These are phyloP conservation scores for Neonectria hederae DNA, from an alignment of 2,329 filamentous ascomycete species.

Conservation along the genomic window DNA sequence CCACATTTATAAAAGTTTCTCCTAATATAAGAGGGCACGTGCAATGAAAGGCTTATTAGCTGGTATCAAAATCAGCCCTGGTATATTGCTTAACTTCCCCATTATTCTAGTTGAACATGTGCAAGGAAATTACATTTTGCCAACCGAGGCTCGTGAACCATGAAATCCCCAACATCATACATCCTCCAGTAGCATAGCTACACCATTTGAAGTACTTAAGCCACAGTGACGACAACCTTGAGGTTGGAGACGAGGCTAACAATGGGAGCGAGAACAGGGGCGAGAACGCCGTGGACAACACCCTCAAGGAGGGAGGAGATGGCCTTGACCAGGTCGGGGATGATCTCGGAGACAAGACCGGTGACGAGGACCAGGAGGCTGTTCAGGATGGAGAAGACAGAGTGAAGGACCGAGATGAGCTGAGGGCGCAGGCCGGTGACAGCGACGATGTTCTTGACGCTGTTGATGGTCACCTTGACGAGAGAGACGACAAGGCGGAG, in stretches of 20 bases:
- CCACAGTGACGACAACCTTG: not conserved
- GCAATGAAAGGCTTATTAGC: too few relatives aligned
- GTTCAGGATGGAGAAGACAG: not conserved
- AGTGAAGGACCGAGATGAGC: not conserved
- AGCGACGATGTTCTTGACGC: not conserved
- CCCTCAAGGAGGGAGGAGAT: not conserved
- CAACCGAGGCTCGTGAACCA: not conserved
- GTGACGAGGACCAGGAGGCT: not conserved
- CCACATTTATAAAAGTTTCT: too few relatives aligned
- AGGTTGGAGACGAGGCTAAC: not conserved
- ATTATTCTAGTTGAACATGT: not conserved
- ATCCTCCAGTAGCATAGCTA: not conserved
- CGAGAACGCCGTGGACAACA: not conserved
- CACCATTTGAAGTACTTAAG: not conserved
- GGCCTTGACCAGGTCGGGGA: not conserved
- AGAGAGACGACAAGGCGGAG: not conserved
- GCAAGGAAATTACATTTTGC: not conserved
- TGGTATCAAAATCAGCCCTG: not conserved
- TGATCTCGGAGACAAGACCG: not conserved
- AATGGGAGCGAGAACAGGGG: not conserved
- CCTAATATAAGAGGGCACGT: too few relatives aligned
- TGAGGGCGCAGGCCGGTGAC: slow-evolving; percentile 3
- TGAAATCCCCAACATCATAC: not conserved
- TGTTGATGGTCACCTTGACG: not conserved
- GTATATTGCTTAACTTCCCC: not conserved